Evolutionary conservation across 2,329 filamentous ascomycete genomes (phyloP).

Genomic region (Immersiporthe knoxdaviesiana): DNA sequence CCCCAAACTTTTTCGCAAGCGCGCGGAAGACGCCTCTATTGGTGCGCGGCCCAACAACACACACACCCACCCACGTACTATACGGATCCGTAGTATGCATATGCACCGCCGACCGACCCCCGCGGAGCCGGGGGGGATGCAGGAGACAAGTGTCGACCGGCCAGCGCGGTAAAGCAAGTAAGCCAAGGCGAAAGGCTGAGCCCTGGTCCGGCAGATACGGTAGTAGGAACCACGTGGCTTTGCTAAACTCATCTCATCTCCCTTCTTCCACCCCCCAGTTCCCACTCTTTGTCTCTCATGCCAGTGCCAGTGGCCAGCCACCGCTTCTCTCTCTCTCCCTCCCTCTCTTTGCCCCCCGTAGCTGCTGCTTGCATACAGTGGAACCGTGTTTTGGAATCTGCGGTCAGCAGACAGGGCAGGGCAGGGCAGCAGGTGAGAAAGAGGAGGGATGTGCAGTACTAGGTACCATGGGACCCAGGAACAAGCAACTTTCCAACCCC

Average conservation of each 20-base stretch:
- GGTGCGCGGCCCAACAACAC: conserved; percentile 1
- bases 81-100: too few species aligned
- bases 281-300: background rate
- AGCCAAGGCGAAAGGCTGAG: background rate
- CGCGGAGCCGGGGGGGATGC: background rate
- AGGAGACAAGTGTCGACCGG: background rate
- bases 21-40: conserved; percentile 1
- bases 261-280: too few species aligned
- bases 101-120: too few species aligned
- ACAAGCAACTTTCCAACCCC: background rate
- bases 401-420: conserved; percentile 13
- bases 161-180: background rate
- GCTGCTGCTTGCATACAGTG: background rate
- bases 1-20: conserved; percentile 2
- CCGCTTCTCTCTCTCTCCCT: background rate
- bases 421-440: background rate
- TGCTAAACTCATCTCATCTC: background rate
- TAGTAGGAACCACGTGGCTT: conserved; percentile 1
- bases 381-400: conserved; percentile 20
- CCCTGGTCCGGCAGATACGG: conserved; percentile 5
- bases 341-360: background rate
- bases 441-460: background rate
- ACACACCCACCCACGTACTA: too few species aligned
- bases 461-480: background rate
- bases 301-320: background rate